A percentile compares a stretch with the other conserved stretches of the same genome.
Conservation (phyloP, 2,329 filamentous ascomycete genomes). For the Ophiosphaerella herpotricha region DNA sequence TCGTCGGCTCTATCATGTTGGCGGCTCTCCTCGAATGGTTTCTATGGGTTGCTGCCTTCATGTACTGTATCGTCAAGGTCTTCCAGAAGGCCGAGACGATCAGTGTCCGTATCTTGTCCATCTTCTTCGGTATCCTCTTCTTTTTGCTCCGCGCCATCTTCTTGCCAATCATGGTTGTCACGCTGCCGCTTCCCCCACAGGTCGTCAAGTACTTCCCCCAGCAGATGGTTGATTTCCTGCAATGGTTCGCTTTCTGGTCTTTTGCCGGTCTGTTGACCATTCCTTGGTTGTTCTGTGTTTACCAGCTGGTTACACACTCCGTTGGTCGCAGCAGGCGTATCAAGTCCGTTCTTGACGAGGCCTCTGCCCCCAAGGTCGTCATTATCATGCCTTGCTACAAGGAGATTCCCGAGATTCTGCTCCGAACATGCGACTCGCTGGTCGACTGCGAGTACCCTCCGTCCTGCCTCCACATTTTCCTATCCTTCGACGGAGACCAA, state of each 20-base stretch:
- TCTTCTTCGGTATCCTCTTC: constrained; percentile 76
- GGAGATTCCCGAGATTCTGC: constrained; percentile 80
- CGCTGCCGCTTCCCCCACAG: constrained; percentile 76
- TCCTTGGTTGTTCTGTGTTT: constrained; percentile 92
- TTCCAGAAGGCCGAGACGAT: constrained; percentile 88
- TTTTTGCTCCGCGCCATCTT: constrained; percentile 77
- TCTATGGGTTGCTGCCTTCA: constrained; percentile 89
- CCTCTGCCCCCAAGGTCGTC: constrained; percentile 88
- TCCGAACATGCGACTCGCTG: constrained; percentile 87
- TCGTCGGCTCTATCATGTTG: constrained; percentile 80
- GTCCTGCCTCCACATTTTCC: constrained; percentile 89
- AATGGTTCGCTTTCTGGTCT: constrained; percentile 96
- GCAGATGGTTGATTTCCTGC: constrained; percentile 70
- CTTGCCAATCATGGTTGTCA: constrained; percentile 92
- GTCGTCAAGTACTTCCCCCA: constrained; percentile 75
- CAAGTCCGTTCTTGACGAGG: constrained; percentile 81
- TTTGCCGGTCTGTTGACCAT: constrained; percentile 84
- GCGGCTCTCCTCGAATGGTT: constrained; percentile 91
- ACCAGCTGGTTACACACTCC: constrained; percentile 85
- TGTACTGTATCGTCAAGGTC: constrained; percentile 89
- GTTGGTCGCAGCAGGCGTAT: constrained; percentile 81
- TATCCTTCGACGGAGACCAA: constrained; percentile 90
- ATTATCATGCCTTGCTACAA: constrained; percentile 98
- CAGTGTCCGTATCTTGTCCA: constrained; percentile 77
- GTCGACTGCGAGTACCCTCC: constrained; percentile 93